Percentiles rank a stretch among this genome's conserved stretches.
These are phyloP conservation scores for Neodidymelliopsis sp. DNA, from an alignment of 2,329 filamentous ascomycete species.

Conservation along the genomic window DNA sequence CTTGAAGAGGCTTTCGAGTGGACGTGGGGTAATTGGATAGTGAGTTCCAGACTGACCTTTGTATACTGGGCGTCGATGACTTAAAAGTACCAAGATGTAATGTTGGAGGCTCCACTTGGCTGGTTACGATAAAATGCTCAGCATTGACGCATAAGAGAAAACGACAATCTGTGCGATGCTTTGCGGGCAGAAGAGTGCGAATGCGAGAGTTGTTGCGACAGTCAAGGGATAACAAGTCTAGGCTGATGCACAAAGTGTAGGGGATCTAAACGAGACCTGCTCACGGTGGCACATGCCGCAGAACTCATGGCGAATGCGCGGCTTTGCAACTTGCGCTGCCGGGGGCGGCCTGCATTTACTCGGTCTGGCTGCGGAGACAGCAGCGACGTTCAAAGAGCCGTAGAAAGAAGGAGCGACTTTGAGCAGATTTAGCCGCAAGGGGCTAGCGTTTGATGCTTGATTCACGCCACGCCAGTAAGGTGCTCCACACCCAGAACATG, in stretches of 20 bases:
- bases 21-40: conserved; percentile 14
- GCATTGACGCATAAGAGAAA: conserved; percentile 42
- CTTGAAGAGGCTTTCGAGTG: neutral
- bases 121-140: conserved; percentile 18
- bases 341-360: conserved; percentile 11
- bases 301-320: conserved; percentile 15
- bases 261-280: conserved; percentile 14
- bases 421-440: conserved; percentile 37
- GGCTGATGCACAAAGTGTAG: conserved; percentile 44
- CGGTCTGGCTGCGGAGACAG: conserved; percentile 13
- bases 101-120: conserved; percentile 25
- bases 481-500: conserved; percentile 16
- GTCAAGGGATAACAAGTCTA: conserved; percentile 38
- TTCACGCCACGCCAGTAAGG: conserved; percentile 21
- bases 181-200: conserved; percentile 27
- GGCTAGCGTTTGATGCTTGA: conserved; percentile 29
- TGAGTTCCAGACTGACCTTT: conserved; percentile 44
- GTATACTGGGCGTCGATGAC: conserved; percentile 19
- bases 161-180: conserved; percentile 8
- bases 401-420: conserved; percentile 33
- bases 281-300: conserved; percentile 7
- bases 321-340: conserved; percentile 13
- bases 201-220: conserved; percentile 45
- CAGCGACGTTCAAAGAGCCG: conserved; percentile 24
- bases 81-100: conserved; percentile 28